Percentiles rank a stretch among this genome's conserved stretches.
phyloP scores from a whole-genome alignment of 2,329 filamentous ascomycete species.

The Aspergillus fructus region DNA sequence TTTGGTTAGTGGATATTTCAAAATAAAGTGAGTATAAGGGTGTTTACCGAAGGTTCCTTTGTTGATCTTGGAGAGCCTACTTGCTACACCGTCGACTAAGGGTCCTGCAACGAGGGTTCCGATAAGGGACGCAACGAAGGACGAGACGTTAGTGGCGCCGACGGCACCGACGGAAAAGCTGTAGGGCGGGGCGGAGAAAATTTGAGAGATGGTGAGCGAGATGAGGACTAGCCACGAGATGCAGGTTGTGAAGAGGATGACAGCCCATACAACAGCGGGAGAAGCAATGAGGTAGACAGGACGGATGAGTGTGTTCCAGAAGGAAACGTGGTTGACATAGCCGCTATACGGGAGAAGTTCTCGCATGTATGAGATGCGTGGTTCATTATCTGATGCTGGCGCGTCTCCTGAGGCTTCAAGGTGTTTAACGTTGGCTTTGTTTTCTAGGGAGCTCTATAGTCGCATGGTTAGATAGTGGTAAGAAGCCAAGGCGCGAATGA shows the following conservation, averaged over 20 bases:
- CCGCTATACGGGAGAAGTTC: conserved; percentile 39
- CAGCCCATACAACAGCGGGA: conserved; percentile 41
- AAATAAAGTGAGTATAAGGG: neutral
- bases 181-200: conserved; percentile 39
- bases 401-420: conserved; percentile 17
- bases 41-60: conserved; percentile 33
- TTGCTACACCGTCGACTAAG: conserved; percentile 36
- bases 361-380: conserved; percentile 24
- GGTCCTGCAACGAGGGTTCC: conserved; percentile 35
- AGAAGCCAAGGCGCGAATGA: neutral
- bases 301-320: conserved; percentile 38
- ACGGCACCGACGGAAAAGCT: conserved; percentile 37
- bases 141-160: conserved; percentile 34
- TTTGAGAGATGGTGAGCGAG: conserved; percentile 36
- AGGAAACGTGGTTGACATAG: conserved; percentile 39
- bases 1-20: neutral
- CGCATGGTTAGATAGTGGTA: neutral
- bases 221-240: conserved; percentile 35
- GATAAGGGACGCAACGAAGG: conserved; percentile 35
- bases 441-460: conserved; percentile 11
- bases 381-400: conserved; percentile 12
- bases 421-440: conserved; percentile 22
- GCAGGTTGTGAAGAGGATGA: conserved; percentile 23
- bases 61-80: conserved; percentile 34
- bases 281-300: conserved; percentile 38